These are phyloP conservation scores for Fusarium tjaetaba DNA, from an alignment of 2,329 filamentous ascomycete genomes.

Conservation along the genomic window DNA sequence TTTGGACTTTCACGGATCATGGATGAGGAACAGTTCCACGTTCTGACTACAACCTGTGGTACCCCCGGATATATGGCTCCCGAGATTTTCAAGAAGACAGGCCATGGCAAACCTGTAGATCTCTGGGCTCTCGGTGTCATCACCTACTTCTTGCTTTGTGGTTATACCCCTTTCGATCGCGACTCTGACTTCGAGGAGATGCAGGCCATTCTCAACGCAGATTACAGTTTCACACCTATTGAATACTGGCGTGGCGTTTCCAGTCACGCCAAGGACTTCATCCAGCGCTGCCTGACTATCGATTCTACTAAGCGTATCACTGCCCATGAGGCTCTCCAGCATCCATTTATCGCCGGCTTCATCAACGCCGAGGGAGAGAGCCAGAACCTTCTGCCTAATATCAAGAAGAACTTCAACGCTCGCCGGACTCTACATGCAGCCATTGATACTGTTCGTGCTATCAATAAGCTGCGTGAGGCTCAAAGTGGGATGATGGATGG, in stretches of 20 bases:
- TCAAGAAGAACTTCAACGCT: conserved; percentile 81
- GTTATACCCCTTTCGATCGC: conserved; percentile 97
- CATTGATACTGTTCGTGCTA: conserved; percentile 76
- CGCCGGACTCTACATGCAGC: conserved; percentile 74
- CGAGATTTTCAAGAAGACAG: conserved; percentile 98
- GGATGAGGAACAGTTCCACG: conserved; percentile 99
- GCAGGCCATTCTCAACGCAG: conserved; percentile 96
- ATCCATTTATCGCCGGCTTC: conserved; percentile 70
- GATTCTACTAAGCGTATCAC: conserved; percentile 90
- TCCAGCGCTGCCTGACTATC: conserved; percentile 89
- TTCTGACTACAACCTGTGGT: conserved; percentile 95
- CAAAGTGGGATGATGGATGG: conserved; percentile 71
- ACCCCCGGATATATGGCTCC: conserved; percentile 99
- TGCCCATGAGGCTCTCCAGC: conserved; percentile 79
- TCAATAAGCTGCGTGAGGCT: conserved; percentile 75
- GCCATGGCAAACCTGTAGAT: conserved; percentile 97
- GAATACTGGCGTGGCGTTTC: conserved; percentile 98
- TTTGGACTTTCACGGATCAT: conserved; percentile 97
- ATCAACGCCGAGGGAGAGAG: conserved; percentile 59
- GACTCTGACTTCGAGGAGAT: conserved; percentile 99
- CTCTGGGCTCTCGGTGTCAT: conserved; percentile 99
- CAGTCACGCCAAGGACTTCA: conserved; percentile 87
- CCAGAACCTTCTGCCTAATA: conserved; percentile 72
- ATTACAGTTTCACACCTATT: conserved; percentile 92
- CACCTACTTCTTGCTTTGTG: conserved; percentile 97